Percentiles rank a stretch among this genome's conserved stretches.
Evolutionary conservation across 352 stramenopile species (phyloP).

Genomic region (Phytophthora kernoviae): DNA sequence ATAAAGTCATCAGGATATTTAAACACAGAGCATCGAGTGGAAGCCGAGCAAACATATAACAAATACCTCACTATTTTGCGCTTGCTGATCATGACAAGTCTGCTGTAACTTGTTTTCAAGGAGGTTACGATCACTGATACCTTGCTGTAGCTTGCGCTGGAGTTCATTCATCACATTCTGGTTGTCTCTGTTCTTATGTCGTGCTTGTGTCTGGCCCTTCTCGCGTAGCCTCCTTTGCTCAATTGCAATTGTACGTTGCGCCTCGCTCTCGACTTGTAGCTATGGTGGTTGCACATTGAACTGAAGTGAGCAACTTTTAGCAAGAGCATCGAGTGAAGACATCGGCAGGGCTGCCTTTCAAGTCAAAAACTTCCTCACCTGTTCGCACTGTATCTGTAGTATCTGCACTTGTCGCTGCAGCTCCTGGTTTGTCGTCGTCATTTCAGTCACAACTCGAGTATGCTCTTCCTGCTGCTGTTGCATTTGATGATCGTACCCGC

Average conservation of each 20-base stretch:
- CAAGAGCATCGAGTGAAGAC: background rate
- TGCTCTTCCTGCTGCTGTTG: constrained; percentile 36
- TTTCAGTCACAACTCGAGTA: constrained; percentile 13
- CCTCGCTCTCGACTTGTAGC: constrained; percentile 41
- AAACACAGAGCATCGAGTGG: background rate
- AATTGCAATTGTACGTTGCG: constrained; percentile 31
- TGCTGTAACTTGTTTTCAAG: constrained; percentile 33
- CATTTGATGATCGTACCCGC: constrained; percentile 27
- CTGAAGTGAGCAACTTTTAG: background rate
- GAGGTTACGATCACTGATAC: constrained; percentile 21
- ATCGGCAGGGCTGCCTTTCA: background rate
- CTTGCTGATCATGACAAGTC: constrained; percentile 31
- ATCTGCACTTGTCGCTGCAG: constrained; percentile 44
- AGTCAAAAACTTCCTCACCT: constrained; percentile 19
- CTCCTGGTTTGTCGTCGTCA: constrained; percentile 42
- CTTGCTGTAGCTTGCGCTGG: constrained; percentile 33
- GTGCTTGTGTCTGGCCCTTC: constrained; percentile 37
- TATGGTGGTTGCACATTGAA: constrained; percentile 5
- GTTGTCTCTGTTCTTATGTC: constrained; percentile 20
- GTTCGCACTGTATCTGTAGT: constrained; percentile 44
- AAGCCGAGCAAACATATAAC: background rate
- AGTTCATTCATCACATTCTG: constrained; percentile 36
- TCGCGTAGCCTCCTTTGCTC: constrained; percentile 50
- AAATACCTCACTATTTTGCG: constrained; percentile 20
- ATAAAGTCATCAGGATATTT: background rate